Evolutionary conservation across 1,284 basidiomycete species (phyloP).

Genomic region (Pyrrhoderma noxium): DNA sequence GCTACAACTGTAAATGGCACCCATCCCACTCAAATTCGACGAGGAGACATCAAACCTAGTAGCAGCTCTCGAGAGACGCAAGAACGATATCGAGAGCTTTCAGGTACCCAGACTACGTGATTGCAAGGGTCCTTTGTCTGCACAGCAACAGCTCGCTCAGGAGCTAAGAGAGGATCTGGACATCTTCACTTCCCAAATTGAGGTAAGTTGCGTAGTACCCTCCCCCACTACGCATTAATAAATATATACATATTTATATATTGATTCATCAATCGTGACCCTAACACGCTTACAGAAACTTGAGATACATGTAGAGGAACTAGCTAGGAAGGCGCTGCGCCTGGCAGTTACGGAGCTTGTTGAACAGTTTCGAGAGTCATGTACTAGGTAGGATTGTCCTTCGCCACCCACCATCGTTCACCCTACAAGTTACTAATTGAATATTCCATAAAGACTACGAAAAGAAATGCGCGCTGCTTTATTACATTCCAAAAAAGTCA

Average conservation of each 20-base stretch:
- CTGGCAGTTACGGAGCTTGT: slow-evolving; percentile 45
- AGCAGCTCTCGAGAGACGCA: slow-evolving; percentile 44
- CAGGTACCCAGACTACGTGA: slow-evolving; percentile 67
- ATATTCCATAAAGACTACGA: slow-evolving; percentile 38
- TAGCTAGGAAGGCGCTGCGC: slow-evolving; percentile 47
- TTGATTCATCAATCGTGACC: neutral
- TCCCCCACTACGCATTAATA: neutral
- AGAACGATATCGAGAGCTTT: slow-evolving; percentile 56
- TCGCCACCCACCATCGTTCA: neutral
- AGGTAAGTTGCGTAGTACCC: slow-evolving; percentile 43
- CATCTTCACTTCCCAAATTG: slow-evolving; percentile 50
- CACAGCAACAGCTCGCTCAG: slow-evolving; percentile 66
- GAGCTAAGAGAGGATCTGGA: slow-evolving; percentile 75
- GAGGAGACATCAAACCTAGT: slow-evolving; percentile 44
- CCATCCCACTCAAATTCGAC: slow-evolving; percentile 47
- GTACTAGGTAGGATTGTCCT: slow-evolving; percentile 41
- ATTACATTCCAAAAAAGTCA: slow-evolving; percentile 60
- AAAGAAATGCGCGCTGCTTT: slow-evolving; percentile 59
- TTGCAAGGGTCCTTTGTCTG: slow-evolving; percentile 56
- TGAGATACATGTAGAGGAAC: slow-evolving; percentile 60
- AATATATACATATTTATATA: neutral
- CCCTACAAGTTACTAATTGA: neutral
- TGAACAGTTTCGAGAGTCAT: slow-evolving; percentile 37
- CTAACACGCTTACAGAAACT: no score
- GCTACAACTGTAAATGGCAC: slow-evolving; percentile 56